Evolutionary conservation across 1,284 basidiomycete species (phyloP), one percentile per base, ranked within the genome.

Genomic region (Ganoderma lucidum): DNA sequence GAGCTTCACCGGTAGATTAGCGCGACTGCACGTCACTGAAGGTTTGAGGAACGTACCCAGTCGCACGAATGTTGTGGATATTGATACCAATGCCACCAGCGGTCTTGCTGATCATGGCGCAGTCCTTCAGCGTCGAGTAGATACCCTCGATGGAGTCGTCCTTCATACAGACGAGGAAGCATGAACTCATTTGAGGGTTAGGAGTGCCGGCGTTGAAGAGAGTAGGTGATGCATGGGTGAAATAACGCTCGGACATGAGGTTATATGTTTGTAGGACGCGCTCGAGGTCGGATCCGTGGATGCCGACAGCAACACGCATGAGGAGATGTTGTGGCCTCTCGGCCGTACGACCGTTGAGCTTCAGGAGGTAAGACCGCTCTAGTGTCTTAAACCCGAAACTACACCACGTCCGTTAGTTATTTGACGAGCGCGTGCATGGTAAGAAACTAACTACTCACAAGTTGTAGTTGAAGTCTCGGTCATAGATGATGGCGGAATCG

Each of bases 351-450:
- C 96, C 96, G 80, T 98, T 90, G 83, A 99, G 93, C 70, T 96
- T 92, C 62, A 99, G 91, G 9, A 99, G 89, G 82, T 99, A 99
- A 4, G 97, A 99, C 48, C 98, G 93, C 84, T 99, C 98, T 42
- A 99, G 91, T 1, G 98, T 99, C 84, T 99, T 99, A 90, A 99
- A 99, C 35, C 97, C 97, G 78, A 99, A 99, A 83, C 95, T 96
- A 78, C 4, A 42, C 2, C 53, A 44, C 3, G 72, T 62, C 41
- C 3, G 74, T 68, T 35, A 42, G 19, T 23, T 8, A 59, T 8
- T 6, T 28, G 2, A 19, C 4, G 17, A 37, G 3, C 4, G 5
- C 23, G 45, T 41, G 23, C 62, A 19, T 37, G 2, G 12, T 1
- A 51, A 35, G 59, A 8, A 5, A 72, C 23, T 10, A 81, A 72